These are phyloP conservation scores for Linum trigynum DNA, from an alignment of 345 rosid species.

Conservation along the genomic window DNA sequence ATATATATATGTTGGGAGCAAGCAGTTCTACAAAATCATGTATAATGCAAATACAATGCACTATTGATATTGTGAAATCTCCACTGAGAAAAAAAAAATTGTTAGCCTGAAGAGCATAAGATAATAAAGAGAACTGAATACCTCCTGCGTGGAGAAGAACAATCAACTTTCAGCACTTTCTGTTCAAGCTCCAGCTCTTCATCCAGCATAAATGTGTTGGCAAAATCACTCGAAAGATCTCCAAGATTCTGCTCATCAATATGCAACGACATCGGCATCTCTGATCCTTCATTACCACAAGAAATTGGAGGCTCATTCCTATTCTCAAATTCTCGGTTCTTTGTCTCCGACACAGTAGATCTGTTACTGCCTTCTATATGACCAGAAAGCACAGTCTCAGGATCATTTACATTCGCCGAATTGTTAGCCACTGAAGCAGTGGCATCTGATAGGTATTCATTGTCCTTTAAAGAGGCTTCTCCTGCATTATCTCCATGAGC, in stretches of 20 bases:
- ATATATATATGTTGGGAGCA: too few relatives aligned
- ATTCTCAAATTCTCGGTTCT: slow-evolving; percentile 11
- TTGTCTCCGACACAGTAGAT: background rate
- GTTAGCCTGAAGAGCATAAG: background rate
- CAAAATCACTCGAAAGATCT: slow-evolving; percentile 57
- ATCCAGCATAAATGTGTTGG: slow-evolving; percentile 78
- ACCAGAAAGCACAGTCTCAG: too few relatives aligned
- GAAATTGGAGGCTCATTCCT: slow-evolving; percentile 26
- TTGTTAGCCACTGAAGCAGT: background rate
- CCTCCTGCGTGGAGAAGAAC: slow-evolving; percentile 42
- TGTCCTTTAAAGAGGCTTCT: too few relatives aligned
- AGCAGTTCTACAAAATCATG: too few relatives aligned
- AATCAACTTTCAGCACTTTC: slow-evolving; percentile 39
- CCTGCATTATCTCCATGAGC: too few relatives aligned
- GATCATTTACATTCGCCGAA: too few relatives aligned
- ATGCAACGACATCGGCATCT: slow-evolving; percentile 20
- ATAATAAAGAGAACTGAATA: slow-evolving; percentile 16
- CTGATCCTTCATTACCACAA: slow-evolving; percentile 18
- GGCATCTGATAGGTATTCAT: slow-evolving; percentile 5
- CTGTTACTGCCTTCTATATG: too few relatives aligned
- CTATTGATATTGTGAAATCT: background rate
- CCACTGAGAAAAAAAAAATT: background rate
- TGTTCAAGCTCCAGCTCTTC: slow-evolving; percentile 92
- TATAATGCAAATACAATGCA: background rate
- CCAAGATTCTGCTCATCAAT: slow-evolving; percentile 25